These are phyloP conservation scores for Pseudocercospora musae DNA, from an alignment of 2,329 filamentous ascomycete genomes.

Conservation along the genomic window DNA sequence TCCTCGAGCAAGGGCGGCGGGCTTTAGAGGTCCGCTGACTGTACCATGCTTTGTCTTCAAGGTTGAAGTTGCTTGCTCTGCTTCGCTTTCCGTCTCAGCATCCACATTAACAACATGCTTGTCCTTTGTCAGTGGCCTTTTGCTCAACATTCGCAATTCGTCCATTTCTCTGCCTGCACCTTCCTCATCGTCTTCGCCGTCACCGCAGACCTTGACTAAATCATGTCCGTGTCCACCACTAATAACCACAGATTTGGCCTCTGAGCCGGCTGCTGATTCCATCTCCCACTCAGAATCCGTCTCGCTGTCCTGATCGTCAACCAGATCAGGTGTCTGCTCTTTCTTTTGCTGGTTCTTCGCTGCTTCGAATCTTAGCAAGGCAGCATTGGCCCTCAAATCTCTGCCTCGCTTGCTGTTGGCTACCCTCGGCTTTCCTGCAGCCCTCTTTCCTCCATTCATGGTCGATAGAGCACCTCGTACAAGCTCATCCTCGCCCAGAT, in stretches of 20 bases:
- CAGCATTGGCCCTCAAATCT: constrained; percentile 73
- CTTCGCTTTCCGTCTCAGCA: constrained; percentile 31
- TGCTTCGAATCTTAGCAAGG: constrained; percentile 66
- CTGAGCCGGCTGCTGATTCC: constrained; percentile 52
- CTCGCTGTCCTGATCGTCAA: constrained; percentile 49
- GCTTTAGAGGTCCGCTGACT: background rate
- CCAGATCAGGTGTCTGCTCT: constrained; percentile 30
- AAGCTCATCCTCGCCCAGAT: constrained; percentile 67
- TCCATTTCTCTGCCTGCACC: constrained; percentile 59
- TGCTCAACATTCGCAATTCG: constrained; percentile 58
- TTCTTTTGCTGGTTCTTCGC: constrained; percentile 39
- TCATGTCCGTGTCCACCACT: constrained; percentile 63
- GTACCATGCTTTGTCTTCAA: background rate
- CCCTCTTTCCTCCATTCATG: constrained; percentile 49
- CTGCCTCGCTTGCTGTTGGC: constrained; percentile 71
- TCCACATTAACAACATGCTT: constrained; percentile 15
- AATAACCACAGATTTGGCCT: constrained; percentile 53
- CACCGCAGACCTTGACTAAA: constrained; percentile 72
- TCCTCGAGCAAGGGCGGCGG: background rate
- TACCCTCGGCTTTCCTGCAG: constrained; percentile 66
- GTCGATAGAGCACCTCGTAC: constrained; percentile 65
- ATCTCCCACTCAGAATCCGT: constrained; percentile 39
- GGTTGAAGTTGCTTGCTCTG: constrained; percentile 10
- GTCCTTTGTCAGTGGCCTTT: background rate
- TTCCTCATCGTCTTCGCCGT: constrained; percentile 58